These are phyloP conservation scores for Diaporthe sp. DNA, from an alignment of 2,329 filamentous ascomycete species.

Conservation along the genomic window DNA sequence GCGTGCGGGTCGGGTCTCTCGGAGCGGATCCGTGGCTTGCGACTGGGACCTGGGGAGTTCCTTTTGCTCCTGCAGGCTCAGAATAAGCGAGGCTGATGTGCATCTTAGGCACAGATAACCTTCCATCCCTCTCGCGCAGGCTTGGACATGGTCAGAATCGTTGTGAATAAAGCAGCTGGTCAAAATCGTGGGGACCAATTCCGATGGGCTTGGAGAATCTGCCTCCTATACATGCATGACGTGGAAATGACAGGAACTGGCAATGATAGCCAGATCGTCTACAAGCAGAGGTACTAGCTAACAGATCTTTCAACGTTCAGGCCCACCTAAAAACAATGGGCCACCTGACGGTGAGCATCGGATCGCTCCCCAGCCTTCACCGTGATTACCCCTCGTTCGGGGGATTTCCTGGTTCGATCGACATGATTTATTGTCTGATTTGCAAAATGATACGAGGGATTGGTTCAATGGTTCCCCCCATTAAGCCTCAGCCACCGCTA, in stretches of 20 bases:
- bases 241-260: not conserved
- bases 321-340: slow-evolving; percentile 9
- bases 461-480: too few species aligned
- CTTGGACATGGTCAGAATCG: not conserved
- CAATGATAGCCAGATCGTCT: not conserved
- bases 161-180: not conserved
- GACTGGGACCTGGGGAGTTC: not conserved
- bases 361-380: not conserved
- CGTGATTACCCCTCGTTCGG: slow-evolving; percentile 14
- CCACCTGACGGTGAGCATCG: slow-evolving; percentile 11
- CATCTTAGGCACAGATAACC: not conserved
- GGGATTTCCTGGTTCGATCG: not conserved
- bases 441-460: not conserved
- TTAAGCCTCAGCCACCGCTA: slow-evolving; percentile 9
- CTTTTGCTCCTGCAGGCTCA: not conserved
- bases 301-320: not conserved
- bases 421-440: slow-evolving; percentile 6
- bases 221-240: not conserved
- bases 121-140: not conserved
- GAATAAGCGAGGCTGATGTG: not conserved
- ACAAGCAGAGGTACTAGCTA: not conserved
- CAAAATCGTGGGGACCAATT: not conserved
- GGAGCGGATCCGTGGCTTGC: not conserved
- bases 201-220: not conserved
- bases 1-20: not conserved